A percentile compares a stretch with the other conserved stretches of the same genome.
phyloP scores from a whole-genome alignment of 192 early-diverging fungal species.

The Hyaloraphidium curvatum region DNA sequence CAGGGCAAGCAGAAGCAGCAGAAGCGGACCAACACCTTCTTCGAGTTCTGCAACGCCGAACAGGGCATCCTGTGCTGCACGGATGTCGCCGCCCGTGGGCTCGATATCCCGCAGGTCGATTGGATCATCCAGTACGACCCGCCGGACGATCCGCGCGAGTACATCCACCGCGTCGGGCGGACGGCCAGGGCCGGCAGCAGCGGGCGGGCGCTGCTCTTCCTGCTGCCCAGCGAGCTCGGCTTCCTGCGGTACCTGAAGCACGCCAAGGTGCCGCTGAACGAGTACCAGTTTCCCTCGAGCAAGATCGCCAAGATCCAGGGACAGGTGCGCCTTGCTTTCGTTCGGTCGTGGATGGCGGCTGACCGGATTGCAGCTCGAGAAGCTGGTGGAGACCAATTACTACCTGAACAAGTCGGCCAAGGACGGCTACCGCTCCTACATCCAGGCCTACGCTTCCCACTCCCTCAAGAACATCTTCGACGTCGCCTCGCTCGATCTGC shows the following conservation, averaged over 20 bases:
- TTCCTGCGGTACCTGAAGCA: slow-evolving; percentile 96
- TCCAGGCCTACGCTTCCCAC: slow-evolving; percentile 89
- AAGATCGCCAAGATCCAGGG: slow-evolving; percentile 96
- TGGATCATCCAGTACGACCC: slow-evolving; percentile 99
- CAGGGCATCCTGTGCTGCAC: slow-evolving; percentile 87
- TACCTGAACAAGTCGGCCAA: slow-evolving; percentile 89
- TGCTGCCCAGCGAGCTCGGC: slow-evolving; percentile 80
- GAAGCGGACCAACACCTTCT: slow-evolving; percentile 96
- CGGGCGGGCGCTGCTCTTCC: slow-evolving; percentile 86
- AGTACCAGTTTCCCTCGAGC: slow-evolving; percentile 88
- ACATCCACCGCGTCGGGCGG: slow-evolving; percentile 88
- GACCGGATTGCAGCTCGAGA: no score
- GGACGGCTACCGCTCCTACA: slow-evolving; percentile 89
- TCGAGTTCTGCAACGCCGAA: slow-evolving; percentile 93
- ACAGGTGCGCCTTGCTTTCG: slow-evolving; percentile 20
- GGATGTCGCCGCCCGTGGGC: slow-evolving; percentile 90
- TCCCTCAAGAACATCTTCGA: slow-evolving; percentile 92
- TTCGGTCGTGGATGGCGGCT: not conserved
- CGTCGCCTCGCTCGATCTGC: slow-evolving; percentile 73
- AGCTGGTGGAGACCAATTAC: slow-evolving; percentile 92
- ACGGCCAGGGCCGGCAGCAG: slow-evolving; percentile 80
- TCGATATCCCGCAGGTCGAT: slow-evolving; percentile 95
- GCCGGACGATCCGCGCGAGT: slow-evolving; percentile 97
- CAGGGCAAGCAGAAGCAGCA: slow-evolving; percentile 90
- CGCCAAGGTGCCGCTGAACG: slow-evolving; percentile 95